phyloP scores from a whole-genome alignment of 768 basidiomycete species.

The Boletus rex-veris region DNA sequence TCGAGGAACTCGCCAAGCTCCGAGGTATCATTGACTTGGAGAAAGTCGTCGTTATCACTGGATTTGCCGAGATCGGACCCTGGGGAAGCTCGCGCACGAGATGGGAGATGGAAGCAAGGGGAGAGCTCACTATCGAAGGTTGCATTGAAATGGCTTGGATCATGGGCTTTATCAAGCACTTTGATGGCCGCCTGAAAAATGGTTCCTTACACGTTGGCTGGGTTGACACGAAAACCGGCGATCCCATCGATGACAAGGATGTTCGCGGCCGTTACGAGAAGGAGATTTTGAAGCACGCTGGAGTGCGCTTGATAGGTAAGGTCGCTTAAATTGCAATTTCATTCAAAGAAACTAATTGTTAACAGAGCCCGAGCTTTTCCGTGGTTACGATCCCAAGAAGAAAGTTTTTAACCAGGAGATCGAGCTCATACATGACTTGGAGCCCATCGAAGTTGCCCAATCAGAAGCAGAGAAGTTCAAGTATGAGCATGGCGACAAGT shows the following conservation, averaged over 20 bases:
- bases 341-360: constrained; percentile 11
- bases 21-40: constrained; percentile 92
- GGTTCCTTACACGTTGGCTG: constrained; percentile 94
- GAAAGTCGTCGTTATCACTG: constrained; percentile 93
- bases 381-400: constrained; percentile 95
- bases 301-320: constrained; percentile 91
- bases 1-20: constrained; percentile 72
- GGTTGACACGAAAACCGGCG: constrained; percentile 91
- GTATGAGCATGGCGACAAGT: constrained; percentile 93
- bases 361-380: constrained; percentile 94
- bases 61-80: constrained; percentile 95
- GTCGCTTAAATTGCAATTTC: not conserved
- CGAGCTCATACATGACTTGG: constrained; percentile 93
- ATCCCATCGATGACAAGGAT: constrained; percentile 98
- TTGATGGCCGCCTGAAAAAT: constrained; percentile 93
- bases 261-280: constrained; percentile 92
- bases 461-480: constrained; percentile 94
- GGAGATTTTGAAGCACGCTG: constrained; percentile 86
- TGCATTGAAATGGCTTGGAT: constrained; percentile 99
- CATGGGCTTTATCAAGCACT: constrained; percentile 98
- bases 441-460: constrained; percentile 90
- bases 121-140: constrained; percentile 96
- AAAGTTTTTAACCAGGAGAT: constrained; percentile 98
- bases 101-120: constrained; percentile 99
- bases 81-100: constrained; percentile 98